Evolutionary conservation across 371 early-diverging fungal species (phyloP).

Genomic region (Furculomyces boomerangus): DNA sequence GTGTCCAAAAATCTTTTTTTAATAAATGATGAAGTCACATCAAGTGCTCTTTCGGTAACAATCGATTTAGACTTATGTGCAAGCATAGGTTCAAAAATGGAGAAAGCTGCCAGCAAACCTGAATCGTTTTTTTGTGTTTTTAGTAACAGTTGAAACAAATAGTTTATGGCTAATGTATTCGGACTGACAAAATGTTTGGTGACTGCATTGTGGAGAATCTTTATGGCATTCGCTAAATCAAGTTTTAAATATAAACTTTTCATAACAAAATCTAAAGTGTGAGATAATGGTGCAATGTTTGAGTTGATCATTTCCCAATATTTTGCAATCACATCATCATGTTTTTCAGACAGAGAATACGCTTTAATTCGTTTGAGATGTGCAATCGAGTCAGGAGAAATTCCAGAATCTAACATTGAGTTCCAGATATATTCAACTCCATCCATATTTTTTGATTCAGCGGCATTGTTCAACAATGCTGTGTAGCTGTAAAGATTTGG

Average conservation of each 20-base stretch:
- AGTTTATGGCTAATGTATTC: background rate
- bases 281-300: background rate
- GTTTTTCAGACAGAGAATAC: background rate
- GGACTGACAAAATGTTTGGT: background rate
- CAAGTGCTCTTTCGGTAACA: background rate
- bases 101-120: background rate
- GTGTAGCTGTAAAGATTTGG: background rate
- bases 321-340: background rate
- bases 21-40: background rate
- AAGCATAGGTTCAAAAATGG: background rate
- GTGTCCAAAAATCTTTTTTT: background rate
- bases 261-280: background rate
- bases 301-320: constrained; percentile 1
- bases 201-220: background rate
- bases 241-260: background rate
- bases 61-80: background rate
- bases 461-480: background rate
- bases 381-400: background rate
- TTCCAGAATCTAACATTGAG: background rate
- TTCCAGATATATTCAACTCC: background rate
- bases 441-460: background rate
- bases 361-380: constrained; percentile 1
- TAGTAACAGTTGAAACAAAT: background rate
- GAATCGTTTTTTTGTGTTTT: background rate
- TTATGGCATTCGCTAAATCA: background rate